Evolutionary conservation across 768 basidiomycete genomes (phyloP).

Genomic region (Fomitopsis pulvina): DNA sequence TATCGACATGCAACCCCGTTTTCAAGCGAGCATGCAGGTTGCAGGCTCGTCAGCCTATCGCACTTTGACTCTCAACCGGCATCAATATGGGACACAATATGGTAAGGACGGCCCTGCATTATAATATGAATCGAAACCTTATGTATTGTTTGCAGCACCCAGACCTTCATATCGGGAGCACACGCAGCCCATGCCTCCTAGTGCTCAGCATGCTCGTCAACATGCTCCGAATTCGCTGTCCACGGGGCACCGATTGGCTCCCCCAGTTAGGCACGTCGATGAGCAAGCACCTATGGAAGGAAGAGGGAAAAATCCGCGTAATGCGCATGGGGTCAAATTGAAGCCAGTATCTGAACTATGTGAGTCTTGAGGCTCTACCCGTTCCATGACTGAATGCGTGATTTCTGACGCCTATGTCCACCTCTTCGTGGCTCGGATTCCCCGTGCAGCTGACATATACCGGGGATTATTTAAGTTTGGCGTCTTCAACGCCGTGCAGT

Average conservation of each 20-base stretch:
- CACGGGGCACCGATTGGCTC: neutral
- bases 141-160: neutral
- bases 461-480: slow-evolving; percentile 81
- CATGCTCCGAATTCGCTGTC: neutral
- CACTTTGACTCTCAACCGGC: neutral
- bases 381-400: neutral
- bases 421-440: slow-evolving; percentile 1
- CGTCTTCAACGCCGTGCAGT: slow-evolving; percentile 90
- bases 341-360: slow-evolving; percentile 70
- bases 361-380: slow-evolving; percentile 27
- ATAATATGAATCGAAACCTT: neutral
- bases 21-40: neutral
- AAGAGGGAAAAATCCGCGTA: slow-evolving; percentile 25
- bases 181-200: neutral
- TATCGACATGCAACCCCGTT: neutral
- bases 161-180: neutral
- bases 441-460: slow-evolving; percentile 64
- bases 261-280: neutral
- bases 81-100: neutral
- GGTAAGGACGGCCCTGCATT: slow-evolving; percentile 1
- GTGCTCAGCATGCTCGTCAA: neutral
- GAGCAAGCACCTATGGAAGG: neutral
- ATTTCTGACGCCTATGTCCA: slow-evolving; percentile 4
- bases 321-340: slow-evolving; percentile 43
- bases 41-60: slow-evolving; percentile 1